Conservation (phyloP, 2,329 filamentous ascomycete species). For the Pyrenophora seminiperda region DNA sequence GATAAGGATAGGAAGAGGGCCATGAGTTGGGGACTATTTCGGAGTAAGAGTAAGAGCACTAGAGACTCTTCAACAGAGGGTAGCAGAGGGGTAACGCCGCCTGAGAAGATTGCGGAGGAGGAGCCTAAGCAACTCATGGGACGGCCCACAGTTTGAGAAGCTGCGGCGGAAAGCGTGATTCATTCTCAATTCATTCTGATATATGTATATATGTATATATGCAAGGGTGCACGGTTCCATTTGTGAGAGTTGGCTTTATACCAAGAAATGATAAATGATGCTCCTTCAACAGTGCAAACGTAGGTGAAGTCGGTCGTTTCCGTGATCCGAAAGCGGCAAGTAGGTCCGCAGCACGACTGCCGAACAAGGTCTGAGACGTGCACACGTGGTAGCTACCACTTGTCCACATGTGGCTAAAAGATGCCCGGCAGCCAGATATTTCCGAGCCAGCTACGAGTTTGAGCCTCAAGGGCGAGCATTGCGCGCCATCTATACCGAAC, state of each 20-base stretch:
- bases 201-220: no score
- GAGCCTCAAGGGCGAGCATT: slow-evolving; percentile 34
- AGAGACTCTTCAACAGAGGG: slow-evolving; percentile 20
- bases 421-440: slow-evolving; percentile 17
- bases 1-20: slow-evolving; percentile 31
- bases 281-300: no score
- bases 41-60: slow-evolving; percentile 33
- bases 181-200: no score
- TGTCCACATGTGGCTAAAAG: slow-evolving; percentile 31
- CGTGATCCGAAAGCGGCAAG: slow-evolving; percentile 25
- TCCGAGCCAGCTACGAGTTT: slow-evolving; percentile 33
- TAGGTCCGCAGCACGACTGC: slow-evolving; percentile 20
- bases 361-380: not conserved
- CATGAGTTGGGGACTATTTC: slow-evolving; percentile 34
- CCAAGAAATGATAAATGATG: not conserved
- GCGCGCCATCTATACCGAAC: slow-evolving; percentile 29
- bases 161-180: not conserved
- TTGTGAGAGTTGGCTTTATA: not conserved
- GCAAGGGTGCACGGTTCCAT: not conserved
- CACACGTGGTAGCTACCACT: not conserved
- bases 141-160: slow-evolving; percentile 7
- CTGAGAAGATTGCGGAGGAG: slow-evolving; percentile 31
- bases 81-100: slow-evolving; percentile 25
- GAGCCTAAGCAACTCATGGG: slow-evolving; percentile 17
- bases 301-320: slow-evolving; percentile 10